Evolutionary conservation across 768 basidiomycete species (phyloP).

Genomic region (Serendipita vermifera): DNA sequence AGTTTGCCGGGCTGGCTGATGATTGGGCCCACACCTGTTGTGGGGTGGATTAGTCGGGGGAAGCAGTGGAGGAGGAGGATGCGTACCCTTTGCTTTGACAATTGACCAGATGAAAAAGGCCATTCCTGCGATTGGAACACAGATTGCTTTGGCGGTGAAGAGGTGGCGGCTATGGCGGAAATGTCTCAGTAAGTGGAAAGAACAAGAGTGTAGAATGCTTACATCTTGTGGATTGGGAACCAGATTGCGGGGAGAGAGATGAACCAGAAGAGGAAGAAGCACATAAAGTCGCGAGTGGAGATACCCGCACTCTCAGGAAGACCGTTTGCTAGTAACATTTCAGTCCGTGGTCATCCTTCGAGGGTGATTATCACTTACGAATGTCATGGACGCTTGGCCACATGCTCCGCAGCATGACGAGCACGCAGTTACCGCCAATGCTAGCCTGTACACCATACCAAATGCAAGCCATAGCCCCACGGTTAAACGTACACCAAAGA

Average conservation of each 20-base stretch:
- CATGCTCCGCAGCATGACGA: conserved; percentile 61
- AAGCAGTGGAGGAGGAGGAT: too few relatives aligned
- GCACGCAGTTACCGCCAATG: conserved; percentile 69
- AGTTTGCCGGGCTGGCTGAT: conserved; percentile 49
- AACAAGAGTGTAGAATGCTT: conserved; percentile 27
- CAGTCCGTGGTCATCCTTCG: background rate
- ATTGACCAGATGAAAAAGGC: conserved; percentile 70
- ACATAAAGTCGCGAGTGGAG: conserved; percentile 59
- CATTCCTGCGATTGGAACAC: conserved; percentile 57
- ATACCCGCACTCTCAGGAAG: conserved; percentile 64
- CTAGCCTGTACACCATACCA: conserved; percentile 74
- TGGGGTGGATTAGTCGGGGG: too few relatives aligned
- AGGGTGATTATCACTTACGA: conserved; percentile 30
- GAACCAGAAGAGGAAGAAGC: conserved; percentile 81
- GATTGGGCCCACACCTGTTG: conserved; percentile 66
- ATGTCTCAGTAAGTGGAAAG: background rate
- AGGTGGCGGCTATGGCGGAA: conserved; percentile 38
- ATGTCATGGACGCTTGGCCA: conserved; percentile 61
- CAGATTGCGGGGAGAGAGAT: conserved; percentile 67
- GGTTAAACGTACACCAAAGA: conserved; percentile 67
- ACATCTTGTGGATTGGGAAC: conserved; percentile 76
- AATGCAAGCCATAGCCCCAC: conserved; percentile 57
- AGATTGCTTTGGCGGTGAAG: conserved; percentile 64
- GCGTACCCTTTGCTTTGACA: conserved; percentile 58
- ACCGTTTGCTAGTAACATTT: conserved; percentile 47